Evolutionary conservation across 2,329 filamentous ascomycete species (phyloP).

Genomic region (Aspergillus thermomutatus): DNA sequence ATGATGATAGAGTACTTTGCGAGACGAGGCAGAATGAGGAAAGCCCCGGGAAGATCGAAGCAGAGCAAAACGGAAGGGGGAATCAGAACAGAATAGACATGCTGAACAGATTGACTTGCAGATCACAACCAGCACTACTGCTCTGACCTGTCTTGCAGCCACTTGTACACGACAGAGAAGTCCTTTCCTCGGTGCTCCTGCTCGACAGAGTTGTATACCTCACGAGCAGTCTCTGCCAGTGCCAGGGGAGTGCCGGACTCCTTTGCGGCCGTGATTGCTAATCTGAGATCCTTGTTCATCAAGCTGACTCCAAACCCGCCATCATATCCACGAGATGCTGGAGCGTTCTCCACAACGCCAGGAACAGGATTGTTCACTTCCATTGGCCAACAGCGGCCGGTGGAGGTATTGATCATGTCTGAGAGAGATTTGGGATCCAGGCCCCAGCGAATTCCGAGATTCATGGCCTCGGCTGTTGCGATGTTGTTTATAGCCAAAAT

Average conservation of each 20-base stretch:
- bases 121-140: constrained; percentile 20
- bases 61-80: not conserved
- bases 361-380: constrained; percentile 94
- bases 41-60: not conserved
- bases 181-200: constrained; percentile 65
- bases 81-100: not conserved
- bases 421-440: constrained; percentile 66
- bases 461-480: constrained; percentile 65
- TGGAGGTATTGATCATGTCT: constrained; percentile 86
- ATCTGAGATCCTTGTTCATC: constrained; percentile 75
- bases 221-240: constrained; percentile 59
- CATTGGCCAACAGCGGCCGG: constrained; percentile 92
- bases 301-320: constrained; percentile 74
- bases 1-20: not conserved
- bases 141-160: constrained; percentile 47
- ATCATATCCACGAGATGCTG: constrained; percentile 70
- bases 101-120: not conserved
- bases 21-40: not conserved
- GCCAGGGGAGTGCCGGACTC: constrained; percentile 65
- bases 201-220: constrained; percentile 67
- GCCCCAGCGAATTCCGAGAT: constrained; percentile 61
- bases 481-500: constrained; percentile 91
- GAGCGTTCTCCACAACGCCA: constrained; percentile 73
- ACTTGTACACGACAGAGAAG: constrained; percentile 78
- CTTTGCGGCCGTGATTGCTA: constrained; percentile 69